Evolutionary conservation across 2,329 filamentous ascomycete species (phyloP), one percentile per base, ranked within the genome.

Genomic region (Harringtonia aguacate): DNA sequence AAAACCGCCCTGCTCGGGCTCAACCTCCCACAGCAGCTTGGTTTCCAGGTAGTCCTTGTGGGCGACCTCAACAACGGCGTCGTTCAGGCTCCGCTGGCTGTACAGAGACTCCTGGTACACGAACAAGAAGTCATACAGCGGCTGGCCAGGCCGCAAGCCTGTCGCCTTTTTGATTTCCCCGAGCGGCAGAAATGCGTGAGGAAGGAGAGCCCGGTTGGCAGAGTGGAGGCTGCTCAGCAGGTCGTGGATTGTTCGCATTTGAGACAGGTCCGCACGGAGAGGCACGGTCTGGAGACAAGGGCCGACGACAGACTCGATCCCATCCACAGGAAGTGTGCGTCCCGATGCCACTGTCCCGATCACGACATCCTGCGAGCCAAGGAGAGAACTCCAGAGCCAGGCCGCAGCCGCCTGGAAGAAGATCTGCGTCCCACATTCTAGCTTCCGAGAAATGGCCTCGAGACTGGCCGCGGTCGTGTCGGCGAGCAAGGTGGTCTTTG

Each of bases 261-360:
- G 65, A 2, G 65, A 62, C 0, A 83, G 53, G 46, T 85, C 68
- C 4, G 81, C 61, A n/a, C 86, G 72, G 2, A 87, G 65, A 2
- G 89, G 89, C 8, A 92, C 61, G 0, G 85, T 83, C 2, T 80
- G 69, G 41, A 95, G 79, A 53, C 84, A 92, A 10, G 89, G 89
- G 0, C 89, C 89, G 45, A 90, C 67, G 4, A 89, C 73, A 2
- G 74, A 66, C 49, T 94, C 86, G 29, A 94, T 77, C 0, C 72
- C 75, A 4, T 69, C 57, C 3, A 95, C 58, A 0, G 85, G 75
- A n/a, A 88, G 60, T 2, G 83, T 86, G 44, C 89, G 73, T 2
- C 88, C 88, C 10, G 88, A 94, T 13, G 84, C 84, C 4, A 95
- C 85, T 2, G 79, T 82, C 1, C 89, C 89, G 33, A 94, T 74